phyloP scores from a whole-genome alignment of 306 rosid genomes.

The Acacia crassicarpa region DNA sequence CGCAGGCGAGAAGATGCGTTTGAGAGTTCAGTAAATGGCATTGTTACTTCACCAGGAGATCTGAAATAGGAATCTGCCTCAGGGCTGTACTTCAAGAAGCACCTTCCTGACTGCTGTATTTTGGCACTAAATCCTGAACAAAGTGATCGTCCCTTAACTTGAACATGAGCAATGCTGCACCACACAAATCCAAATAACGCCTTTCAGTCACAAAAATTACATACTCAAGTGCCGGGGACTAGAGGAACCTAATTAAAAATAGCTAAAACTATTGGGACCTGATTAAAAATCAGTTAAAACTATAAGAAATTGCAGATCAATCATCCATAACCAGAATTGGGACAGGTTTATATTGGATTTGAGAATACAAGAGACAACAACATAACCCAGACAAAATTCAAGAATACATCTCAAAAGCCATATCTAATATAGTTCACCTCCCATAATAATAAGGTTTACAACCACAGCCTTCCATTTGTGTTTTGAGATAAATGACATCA shows the following conservation, averaged over 20 bases:
- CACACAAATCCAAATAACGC: slow-evolving; percentile 21
- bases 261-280: too few relatives aligned
- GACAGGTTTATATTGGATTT: too few relatives aligned
- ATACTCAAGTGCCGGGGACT: neutral
- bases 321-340: too few relatives aligned
- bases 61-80: neutral
- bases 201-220: neutral
- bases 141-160: slow-evolving; percentile 48
- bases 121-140: slow-evolving; percentile 34
- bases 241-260: too few relatives aligned
- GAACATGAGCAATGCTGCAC: slow-evolving; percentile 58
- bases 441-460: neutral
- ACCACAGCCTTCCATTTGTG: neutral
- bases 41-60: neutral
- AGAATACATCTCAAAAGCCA: neutral
- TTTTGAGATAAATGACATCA: neutral
- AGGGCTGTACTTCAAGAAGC: slow-evolving; percentile 39
- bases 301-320: too few relatives aligned
- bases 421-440: neutral
- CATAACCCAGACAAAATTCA: neutral
- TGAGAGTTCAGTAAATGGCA: slow-evolving; percentile 1
- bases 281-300: too few relatives aligned
- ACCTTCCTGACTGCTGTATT: slow-evolving; percentile 37
- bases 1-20: slow-evolving; percentile 32
- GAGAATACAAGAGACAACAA: neutral